These are phyloP conservation scores for Luffa acutangula DNA, from an alignment of 306 rosid genomes.

Conservation along the genomic window DNA sequence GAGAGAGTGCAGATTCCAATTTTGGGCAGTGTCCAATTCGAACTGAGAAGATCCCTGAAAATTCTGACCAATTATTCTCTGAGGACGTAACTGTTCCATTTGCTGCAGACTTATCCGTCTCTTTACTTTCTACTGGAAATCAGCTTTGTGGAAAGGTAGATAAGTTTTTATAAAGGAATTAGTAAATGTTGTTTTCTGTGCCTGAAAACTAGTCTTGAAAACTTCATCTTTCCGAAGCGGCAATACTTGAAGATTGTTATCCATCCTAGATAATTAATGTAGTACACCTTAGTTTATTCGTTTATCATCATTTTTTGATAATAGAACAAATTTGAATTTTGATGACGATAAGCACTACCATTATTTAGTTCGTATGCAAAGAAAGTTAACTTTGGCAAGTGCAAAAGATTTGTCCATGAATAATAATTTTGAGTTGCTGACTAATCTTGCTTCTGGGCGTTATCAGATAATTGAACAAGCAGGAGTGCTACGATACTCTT, in stretches of 20 bases:
- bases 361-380: not conserved
- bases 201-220: not conserved
- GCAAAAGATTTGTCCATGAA: not conserved
- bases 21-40: conserved; percentile 45
- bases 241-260: not conserved
- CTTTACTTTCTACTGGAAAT: conserved; percentile 14
- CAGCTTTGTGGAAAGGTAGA: conserved; percentile 43
- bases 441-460: conserved; percentile 7
- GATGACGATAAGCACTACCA: not conserved
- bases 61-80: conserved; percentile 26
- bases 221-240: not conserved
- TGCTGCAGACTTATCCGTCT: conserved; percentile 16
- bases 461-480: conserved; percentile 31
- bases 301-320: not conserved
- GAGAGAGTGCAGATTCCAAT: conserved; percentile 24
- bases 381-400: not conserved
- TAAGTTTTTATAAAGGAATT: not conserved
- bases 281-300: not conserved
- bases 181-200: not conserved
- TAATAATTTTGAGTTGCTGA: conserved; percentile 9
- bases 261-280: not conserved
- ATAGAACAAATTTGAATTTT: not conserved
- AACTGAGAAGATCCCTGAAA: conserved; percentile 27
- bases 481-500: conserved; percentile 16
- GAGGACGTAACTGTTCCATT: conserved; percentile 17